phyloP scores from a whole-genome alignment of 768 basidiomycete genomes.

The Leccinum uliginosum region DNA sequence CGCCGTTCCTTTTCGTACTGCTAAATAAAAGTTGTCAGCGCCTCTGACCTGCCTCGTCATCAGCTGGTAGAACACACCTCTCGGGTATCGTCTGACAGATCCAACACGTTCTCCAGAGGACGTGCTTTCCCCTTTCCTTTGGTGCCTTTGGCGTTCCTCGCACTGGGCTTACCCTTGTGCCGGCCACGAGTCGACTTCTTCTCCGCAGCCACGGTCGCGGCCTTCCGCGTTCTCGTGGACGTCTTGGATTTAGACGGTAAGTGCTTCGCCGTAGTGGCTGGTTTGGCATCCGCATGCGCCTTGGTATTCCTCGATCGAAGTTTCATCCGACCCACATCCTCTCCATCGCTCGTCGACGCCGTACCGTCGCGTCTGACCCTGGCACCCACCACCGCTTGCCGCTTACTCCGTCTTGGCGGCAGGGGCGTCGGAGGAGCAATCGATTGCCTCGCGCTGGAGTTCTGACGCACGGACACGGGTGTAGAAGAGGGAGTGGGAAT shows the following conservation, averaged over 20 bases:
- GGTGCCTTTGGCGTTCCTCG: conserved; percentile 18
- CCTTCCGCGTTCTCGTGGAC: conserved; percentile 7
- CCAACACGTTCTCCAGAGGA: conserved; percentile 22
- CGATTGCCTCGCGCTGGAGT: conserved; percentile 5
- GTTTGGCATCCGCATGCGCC: conserved; percentile 1
- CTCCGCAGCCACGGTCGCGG: background rate
- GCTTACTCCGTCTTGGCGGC: conserved; percentile 24
- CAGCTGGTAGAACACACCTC: conserved; percentile 16
- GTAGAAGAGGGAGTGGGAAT: conserved; percentile 28
- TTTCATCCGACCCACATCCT: conserved; percentile 15
- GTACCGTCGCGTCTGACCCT: conserved; percentile 7
- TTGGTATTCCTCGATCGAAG: conserved; percentile 16
- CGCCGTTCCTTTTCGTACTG: conserved; percentile 44
- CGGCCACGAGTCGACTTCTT: conserved; percentile 18
- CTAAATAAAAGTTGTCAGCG: conserved; percentile 18
- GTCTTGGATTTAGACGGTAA: conserved; percentile 10
- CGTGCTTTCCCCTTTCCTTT: conserved; percentile 27
- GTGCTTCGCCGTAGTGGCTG: conserved; percentile 8
- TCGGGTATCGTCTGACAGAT: conserved; percentile 29
- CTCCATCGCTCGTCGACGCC: conserved; percentile 3
- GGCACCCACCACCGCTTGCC: conserved; percentile 21
- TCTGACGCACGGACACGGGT: conserved; percentile 3
- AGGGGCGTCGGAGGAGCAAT: conserved; percentile 16
- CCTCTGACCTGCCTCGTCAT: background rate
- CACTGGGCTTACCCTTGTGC: conserved; percentile 13